Base-by-base conservation (phyloP, 2,329 filamentous ascomycete species). In the Penicillium sp. region DNA sequence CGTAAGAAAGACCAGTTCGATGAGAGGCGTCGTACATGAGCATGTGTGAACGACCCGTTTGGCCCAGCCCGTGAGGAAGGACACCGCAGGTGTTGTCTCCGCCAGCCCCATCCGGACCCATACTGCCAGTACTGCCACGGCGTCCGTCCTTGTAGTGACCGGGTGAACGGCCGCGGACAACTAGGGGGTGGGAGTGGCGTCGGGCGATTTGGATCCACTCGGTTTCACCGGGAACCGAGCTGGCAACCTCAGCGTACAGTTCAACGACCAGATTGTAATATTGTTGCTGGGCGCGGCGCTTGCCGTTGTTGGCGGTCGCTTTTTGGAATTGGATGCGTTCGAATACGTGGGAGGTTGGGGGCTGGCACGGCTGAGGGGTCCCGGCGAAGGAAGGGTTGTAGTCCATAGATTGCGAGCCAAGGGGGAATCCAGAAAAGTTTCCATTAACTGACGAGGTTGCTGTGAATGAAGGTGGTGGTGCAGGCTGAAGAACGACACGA, bases 291-390 rank as follows among this genome's bases (percentile, higher is more conserved):
- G 92, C 92, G 55, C 92, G 82, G 64, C 92, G 83, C 73, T 96
- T 96, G 46, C 92, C 92, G 65, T 97, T 97, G 77, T 96, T 97
- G 25, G 91, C 91, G 0, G 92, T 96, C 1, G 92, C 92, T 63
- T 91, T 90, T 73, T 96, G 95, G 82, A 96, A 97, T 67, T 96
- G 92, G 50, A 96, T 94, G 11, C 92, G 87, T 70, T 96, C 92
- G 70, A 95, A 97, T 0, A 81, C 83, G 57, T 87, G 83, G n/a
- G 80, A 78, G 8, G 72, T 75, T 1, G 76, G 76, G 11, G 71
- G 70, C 38, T 75, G 67, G 43, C 72, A 68, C 7, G 71, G 62
- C 31, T 75, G 71, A 9, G 69, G 59, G 6, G 68, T 61, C 10
- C 63, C 65, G 29, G 64, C 60, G 55, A 72, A 74, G 4, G 74